Percentiles rank a stretch among this genome's conserved stretches.
These are phyloP conservation scores for Candida caryicola DNA, from an alignment of 805 yeast genomes.

Conservation along the genomic window DNA sequence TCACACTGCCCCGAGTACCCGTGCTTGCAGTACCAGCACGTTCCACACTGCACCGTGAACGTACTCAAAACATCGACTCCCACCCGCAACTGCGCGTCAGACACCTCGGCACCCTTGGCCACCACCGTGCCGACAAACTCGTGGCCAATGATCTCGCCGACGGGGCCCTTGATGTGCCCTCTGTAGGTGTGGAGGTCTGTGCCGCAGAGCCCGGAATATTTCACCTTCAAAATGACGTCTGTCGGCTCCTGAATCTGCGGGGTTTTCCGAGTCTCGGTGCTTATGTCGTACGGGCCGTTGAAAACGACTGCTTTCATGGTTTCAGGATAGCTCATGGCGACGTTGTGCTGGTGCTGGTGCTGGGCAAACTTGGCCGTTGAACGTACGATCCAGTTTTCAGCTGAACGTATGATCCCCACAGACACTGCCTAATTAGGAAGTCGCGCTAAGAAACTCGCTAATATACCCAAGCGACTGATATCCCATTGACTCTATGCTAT, in stretches of 20 bases:
- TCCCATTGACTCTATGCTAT: neutral
- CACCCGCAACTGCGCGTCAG: conserved; percentile 27
- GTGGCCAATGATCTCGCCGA: conserved; percentile 49
- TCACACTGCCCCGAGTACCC: conserved; percentile 57
- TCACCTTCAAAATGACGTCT: conserved; percentile 49
- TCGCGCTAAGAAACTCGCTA: neutral
- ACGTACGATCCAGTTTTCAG: too few relatives aligned
- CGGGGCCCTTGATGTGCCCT: conserved; percentile 45
- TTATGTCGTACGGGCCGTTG: conserved; percentile 41
- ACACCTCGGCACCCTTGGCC: conserved; percentile 32
- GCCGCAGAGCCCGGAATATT: conserved; percentile 52
- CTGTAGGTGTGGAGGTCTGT: conserved; percentile 54
- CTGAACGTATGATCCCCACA: too few relatives aligned
- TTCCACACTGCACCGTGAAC: conserved; percentile 59
- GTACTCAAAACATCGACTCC: conserved; percentile 48
- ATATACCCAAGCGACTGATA: neutral
- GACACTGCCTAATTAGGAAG: neutral
- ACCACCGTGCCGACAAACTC: conserved; percentile 47
- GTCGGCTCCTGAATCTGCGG: conserved; percentile 37
- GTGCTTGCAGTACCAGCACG: conserved; percentile 55
- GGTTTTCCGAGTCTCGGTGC: conserved; percentile 35
- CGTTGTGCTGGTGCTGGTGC: too few relatives aligned
- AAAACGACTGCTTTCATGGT: conserved; percentile 52
- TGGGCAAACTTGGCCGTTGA: too few relatives aligned
- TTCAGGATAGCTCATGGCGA: too few relatives aligned